A percentile compares a stretch with the other conserved stretches of the same genome.
These are phyloP conservation scores for Leishmania turanica DNA, from an alignment of 208 protist genomes.

Conservation along the genomic window DNA sequence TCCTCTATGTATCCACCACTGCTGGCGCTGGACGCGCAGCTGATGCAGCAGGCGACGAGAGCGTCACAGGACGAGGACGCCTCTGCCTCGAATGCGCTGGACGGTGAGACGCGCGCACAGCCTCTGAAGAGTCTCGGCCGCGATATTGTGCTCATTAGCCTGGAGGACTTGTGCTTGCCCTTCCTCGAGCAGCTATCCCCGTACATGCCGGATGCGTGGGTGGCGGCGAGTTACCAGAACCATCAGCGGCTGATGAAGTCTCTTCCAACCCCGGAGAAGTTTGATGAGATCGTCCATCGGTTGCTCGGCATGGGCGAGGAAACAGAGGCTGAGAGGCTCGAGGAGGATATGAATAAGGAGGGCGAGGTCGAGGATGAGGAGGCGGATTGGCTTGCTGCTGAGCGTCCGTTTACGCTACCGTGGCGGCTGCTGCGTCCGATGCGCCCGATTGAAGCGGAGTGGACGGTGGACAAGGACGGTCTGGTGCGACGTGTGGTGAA, in stretches of 20 bases:
- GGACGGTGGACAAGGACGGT: slow-evolving; percentile 24
- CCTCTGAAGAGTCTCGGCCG: slow-evolving; percentile 41
- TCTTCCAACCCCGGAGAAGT: slow-evolving; percentile 35
- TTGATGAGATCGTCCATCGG: slow-evolving; percentile 37
- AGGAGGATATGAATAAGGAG: slow-evolving; percentile 4
- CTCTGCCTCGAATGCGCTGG: background rate
- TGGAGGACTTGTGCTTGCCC: slow-evolving; percentile 57
- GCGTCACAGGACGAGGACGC: background rate
- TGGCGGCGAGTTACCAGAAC: slow-evolving; percentile 36
- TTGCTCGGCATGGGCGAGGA: slow-evolving; percentile 33
- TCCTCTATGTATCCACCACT: background rate
- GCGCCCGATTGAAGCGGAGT: slow-evolving; percentile 20
- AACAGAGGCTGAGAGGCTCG: slow-evolving; percentile 8
- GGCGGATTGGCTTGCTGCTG: background rate
- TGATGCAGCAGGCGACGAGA: background rate
- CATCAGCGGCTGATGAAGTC: slow-evolving; percentile 27
- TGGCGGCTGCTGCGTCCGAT: slow-evolving; percentile 28
- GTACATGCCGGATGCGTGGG: slow-evolving; percentile 57
- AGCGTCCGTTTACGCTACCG: slow-evolving; percentile 10
- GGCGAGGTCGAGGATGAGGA: slow-evolving; percentile 4
- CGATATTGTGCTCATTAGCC: slow-evolving; percentile 43
- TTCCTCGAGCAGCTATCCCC: slow-evolving; percentile 38
- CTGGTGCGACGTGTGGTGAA: slow-evolving; percentile 25
- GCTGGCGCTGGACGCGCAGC: background rate
- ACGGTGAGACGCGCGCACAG: slow-evolving; percentile 2